Evolutionary conservation across 306 rosid species (phyloP).

Genomic region (Cicer yamashitae): DNA sequence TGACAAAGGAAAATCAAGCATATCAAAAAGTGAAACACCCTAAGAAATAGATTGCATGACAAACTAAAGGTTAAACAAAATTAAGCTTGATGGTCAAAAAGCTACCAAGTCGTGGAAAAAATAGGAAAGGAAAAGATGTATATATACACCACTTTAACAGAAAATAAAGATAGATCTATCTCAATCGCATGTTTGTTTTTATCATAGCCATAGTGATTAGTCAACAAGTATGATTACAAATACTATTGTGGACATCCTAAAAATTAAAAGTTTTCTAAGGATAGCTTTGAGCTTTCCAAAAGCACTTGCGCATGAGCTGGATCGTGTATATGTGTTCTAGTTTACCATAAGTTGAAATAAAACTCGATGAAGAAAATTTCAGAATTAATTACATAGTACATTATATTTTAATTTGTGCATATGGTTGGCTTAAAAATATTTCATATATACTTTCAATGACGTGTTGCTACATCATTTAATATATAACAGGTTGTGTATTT

Average conservation of each 20-base stretch:
- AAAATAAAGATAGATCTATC: slow-evolving; percentile 48
- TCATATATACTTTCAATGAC: too few relatives aligned
- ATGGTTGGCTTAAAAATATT: too few relatives aligned
- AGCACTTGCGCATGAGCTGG: slow-evolving; percentile 57
- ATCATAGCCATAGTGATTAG: slow-evolving; percentile 49
- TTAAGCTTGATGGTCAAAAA: slow-evolving; percentile 70
- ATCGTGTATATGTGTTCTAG: not conserved
- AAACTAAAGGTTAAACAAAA: slow-evolving; percentile 44
- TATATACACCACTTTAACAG: slow-evolving; percentile 30
- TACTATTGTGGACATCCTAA: slow-evolving; percentile 56
- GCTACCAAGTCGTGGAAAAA: slow-evolving; percentile 51
- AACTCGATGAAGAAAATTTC: too few relatives aligned
- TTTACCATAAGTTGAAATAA: too few relatives aligned
- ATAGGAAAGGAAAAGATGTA: slow-evolving; percentile 54
- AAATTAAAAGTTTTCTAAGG: slow-evolving; percentile 33
- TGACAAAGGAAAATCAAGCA: slow-evolving; percentile 14
- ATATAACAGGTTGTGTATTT: too few relatives aligned
- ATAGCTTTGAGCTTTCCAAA: slow-evolving; percentile 45
- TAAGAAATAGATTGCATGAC: slow-evolving; percentile 42
- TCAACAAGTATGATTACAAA: slow-evolving; percentile 70
- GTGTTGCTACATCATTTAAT: too few relatives aligned
- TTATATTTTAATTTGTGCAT: too few relatives aligned
- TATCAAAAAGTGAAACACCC: slow-evolving; percentile 49
- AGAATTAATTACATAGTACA: too few relatives aligned
- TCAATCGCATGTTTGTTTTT: slow-evolving; percentile 32